Evolutionary conservation across 2,329 filamentous ascomycete genomes (phyloP).

Genomic region (Fusarium marasasianum): DNA sequence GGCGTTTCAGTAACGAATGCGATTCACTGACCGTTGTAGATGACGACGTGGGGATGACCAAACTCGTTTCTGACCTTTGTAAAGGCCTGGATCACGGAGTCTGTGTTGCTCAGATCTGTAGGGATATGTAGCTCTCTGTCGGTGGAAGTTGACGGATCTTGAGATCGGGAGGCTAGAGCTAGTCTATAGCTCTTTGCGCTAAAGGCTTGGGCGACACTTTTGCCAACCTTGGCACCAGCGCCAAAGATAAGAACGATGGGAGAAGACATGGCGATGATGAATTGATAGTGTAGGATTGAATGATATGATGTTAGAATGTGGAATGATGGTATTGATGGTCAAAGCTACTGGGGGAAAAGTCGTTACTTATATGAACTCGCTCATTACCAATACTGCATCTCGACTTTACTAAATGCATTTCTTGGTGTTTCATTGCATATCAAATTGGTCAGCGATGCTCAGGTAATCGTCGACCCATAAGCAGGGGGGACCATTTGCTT

Average conservation of each 20-base stretch:
- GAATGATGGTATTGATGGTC: background rate
- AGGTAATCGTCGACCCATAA: background rate
- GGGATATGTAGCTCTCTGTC: background rate
- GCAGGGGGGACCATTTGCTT: background rate
- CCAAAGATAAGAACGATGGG: conserved; percentile 10
- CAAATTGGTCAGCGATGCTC: conserved; percentile 3
- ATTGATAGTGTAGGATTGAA: fast-evolving
- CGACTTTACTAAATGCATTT: background rate
- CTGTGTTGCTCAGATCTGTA: background rate
- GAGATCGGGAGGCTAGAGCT: background rate
- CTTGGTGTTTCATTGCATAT: background rate
- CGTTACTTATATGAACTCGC: background rate
- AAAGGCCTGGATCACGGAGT: background rate
- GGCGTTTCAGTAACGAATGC: fast-evolving
- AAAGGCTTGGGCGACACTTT: conserved; percentile 11
- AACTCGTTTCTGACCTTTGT: background rate
- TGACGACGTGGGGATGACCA: background rate
- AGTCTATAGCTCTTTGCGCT: conserved; percentile 10
- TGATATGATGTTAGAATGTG: fast-evolving
- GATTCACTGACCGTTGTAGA: background rate
- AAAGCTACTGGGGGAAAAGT: fast-evolving
- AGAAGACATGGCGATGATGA: background rate
- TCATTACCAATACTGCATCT: background rate
- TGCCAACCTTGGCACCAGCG: conserved; percentile 12
- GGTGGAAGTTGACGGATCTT: background rate